Conservation (phyloP, 495 filamentous ascomycete species). For the Aspergillus avenaceus region DNA sequence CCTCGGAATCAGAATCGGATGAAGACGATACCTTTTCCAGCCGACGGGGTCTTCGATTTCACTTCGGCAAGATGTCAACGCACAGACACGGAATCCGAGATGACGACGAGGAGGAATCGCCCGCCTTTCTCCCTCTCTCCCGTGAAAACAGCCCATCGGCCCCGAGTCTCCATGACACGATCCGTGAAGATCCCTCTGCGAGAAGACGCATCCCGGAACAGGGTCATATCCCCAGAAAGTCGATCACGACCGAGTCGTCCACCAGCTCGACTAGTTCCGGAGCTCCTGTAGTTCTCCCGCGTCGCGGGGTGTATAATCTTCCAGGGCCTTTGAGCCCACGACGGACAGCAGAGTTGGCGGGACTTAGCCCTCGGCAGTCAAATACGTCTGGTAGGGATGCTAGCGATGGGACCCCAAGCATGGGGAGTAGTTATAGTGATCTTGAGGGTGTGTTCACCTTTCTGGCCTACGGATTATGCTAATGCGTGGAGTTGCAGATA, state of each 20-base stretch:
- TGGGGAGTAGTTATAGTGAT: slow-evolving; percentile 97
- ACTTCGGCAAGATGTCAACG: slow-evolving; percentile 38
- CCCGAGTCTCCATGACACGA: slow-evolving; percentile 59
- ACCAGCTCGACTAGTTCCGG: slow-evolving; percentile 54
- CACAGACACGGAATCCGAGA: slow-evolving; percentile 31
- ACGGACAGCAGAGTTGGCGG: slow-evolving; percentile 51
- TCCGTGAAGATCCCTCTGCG: slow-evolving; percentile 45
- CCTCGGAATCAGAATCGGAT: slow-evolving; percentile 48
- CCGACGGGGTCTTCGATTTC: slow-evolving; percentile 23
- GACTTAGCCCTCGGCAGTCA: slow-evolving; percentile 53
- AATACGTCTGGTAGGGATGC: slow-evolving; percentile 54
- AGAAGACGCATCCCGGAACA: slow-evolving; percentile 31
- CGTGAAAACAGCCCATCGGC: slow-evolving; percentile 23
- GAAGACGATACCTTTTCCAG: slow-evolving; percentile 51
- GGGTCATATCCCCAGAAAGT: slow-evolving; percentile 23
- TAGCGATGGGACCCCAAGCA: slow-evolving; percentile 88
- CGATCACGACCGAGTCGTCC: slow-evolving; percentile 56
- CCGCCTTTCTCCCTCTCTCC: slow-evolving; percentile 70
- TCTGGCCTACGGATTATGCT: not conserved
- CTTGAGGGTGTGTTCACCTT: slow-evolving; percentile 68
- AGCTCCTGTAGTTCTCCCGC: slow-evolving; percentile 19
- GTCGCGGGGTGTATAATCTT: slow-evolving; percentile 14
- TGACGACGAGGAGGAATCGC: slow-evolving; percentile 51
- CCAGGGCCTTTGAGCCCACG: slow-evolving; percentile 45
- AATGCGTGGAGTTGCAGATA: slow-evolving; percentile 50